phyloP scores from a whole-genome alignment of 345 rosid species.

The Pistacia atlantica region DNA sequence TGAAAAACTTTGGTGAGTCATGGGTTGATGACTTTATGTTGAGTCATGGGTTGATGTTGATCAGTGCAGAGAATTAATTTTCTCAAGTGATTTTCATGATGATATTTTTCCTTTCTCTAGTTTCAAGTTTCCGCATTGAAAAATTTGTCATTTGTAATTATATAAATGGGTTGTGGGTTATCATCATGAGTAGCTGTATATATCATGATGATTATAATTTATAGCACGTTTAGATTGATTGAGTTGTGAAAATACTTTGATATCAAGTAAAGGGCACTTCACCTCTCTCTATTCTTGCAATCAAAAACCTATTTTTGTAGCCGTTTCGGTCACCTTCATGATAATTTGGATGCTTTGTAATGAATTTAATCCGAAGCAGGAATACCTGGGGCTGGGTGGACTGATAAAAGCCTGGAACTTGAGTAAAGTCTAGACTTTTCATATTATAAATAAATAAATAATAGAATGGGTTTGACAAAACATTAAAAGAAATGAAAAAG shows the following conservation, averaged over 20 bases:
- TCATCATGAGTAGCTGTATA: not conserved
- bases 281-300: not conserved
- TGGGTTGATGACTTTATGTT: not conserved
- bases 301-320: not conserved
- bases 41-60: not conserved
- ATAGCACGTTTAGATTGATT: not conserved
- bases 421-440: too few species aligned
- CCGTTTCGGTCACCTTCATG: not conserved
- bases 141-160: not conserved
- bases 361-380: not conserved
- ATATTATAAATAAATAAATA: too few species aligned
- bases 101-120: not conserved
- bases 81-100: slow-evolving; percentile 13
- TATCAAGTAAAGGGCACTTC: not conserved
- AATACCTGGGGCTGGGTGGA: too few species aligned
- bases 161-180: not conserved
- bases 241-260: not conserved
- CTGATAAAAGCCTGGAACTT: too few species aligned
- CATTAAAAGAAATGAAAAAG: too few species aligned
- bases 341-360: not conserved
- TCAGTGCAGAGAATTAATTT: not conserved
- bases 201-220: not conserved
- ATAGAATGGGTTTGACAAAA: too few species aligned
- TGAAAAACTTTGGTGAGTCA: not conserved
- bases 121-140: not conserved